Evolutionary conservation across 75 land plant species (phyloP).

Genomic region (Chamaecyparis obtusa): DNA sequence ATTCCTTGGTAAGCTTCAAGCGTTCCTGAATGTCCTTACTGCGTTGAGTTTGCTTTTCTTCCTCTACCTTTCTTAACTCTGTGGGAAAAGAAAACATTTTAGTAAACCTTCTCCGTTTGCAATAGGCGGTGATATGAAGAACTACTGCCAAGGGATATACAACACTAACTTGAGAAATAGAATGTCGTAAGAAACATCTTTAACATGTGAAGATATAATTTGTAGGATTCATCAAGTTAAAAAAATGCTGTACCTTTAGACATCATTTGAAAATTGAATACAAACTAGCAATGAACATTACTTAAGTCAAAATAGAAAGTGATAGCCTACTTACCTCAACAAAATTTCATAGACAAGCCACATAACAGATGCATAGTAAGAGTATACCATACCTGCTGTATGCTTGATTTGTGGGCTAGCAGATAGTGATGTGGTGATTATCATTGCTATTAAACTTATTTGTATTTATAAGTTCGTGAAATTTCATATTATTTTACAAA

Average conservation of each 20-base stretch:
- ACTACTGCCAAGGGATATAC: not conserved
- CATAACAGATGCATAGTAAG: not conserved
- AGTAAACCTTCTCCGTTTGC: not conserved
- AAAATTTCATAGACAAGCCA: not conserved
- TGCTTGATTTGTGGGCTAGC: not conserved
- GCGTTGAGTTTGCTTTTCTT: conserved; percentile 18
- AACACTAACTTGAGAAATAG: not conserved
- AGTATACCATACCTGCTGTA: not conserved
- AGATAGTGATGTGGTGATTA: not conserved
- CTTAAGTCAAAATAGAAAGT: not conserved
- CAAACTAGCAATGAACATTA: not conserved
- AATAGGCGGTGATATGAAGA: not conserved
- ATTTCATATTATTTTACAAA: not conserved
- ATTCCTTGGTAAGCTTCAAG: conserved; percentile 15
- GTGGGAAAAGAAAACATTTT: not conserved
- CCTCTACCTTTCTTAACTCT: conserved; percentile 38
- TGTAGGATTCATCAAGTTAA: too few relatives aligned
- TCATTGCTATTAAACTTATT: not conserved
- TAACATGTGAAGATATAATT: not conserved
- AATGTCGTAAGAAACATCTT: not conserved
- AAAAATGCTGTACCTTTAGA: not conserved
- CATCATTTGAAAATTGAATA: not conserved
- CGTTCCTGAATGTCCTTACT: conserved; percentile 30
- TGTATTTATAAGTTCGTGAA: not conserved
- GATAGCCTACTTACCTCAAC: not conserved